Evolutionary conservation across 179 eudicot species (phyloP).

Genomic region (Drosera spatulata): DNA sequence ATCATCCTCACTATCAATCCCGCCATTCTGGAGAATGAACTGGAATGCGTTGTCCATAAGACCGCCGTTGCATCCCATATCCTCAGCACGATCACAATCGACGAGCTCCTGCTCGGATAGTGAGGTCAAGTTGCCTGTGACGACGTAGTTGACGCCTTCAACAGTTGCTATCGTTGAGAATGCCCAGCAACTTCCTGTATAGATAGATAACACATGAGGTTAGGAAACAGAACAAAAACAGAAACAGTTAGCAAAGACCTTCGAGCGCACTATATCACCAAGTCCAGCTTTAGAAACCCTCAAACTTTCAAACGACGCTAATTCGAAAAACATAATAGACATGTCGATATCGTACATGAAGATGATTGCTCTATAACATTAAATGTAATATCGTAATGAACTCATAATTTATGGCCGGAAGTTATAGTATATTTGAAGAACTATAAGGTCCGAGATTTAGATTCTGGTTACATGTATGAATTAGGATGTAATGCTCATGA

Average conservation of each 20-base stretch:
- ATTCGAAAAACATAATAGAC: too few relatives aligned
- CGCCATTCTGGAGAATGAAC: slow-evolving; percentile 63
- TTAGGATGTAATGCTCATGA: too few relatives aligned
- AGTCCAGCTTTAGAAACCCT: too few relatives aligned
- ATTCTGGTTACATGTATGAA: too few relatives aligned
- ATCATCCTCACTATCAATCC: slow-evolving; percentile 63
- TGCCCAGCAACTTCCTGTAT: slow-evolving; percentile 90
- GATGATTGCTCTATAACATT: too few relatives aligned
- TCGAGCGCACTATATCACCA: too few relatives aligned
- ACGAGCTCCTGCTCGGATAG: slow-evolving; percentile 83
- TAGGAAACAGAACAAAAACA: not conserved
- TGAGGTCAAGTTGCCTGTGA: slow-evolving; percentile 50
- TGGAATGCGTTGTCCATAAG: slow-evolving; percentile 77
- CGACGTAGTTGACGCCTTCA: slow-evolving; percentile 67
- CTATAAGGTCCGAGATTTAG: too few relatives aligned
- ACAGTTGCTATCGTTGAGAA: slow-evolving; percentile 82
- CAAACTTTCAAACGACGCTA: too few relatives aligned
- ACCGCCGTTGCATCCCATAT: slow-evolving; percentile 74
- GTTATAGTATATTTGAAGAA: too few relatives aligned
- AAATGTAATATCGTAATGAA: too few relatives aligned
- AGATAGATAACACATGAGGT: not conserved
- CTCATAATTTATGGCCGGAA: too few relatives aligned
- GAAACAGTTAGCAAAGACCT: not conserved
- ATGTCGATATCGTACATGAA: too few relatives aligned
- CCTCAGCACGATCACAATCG: slow-evolving; percentile 50